Evolutionary conservation across 805 yeast species (phyloP), one percentile per base, ranked within the genome.

Genomic region (Ogataea trehalophila): DNA sequence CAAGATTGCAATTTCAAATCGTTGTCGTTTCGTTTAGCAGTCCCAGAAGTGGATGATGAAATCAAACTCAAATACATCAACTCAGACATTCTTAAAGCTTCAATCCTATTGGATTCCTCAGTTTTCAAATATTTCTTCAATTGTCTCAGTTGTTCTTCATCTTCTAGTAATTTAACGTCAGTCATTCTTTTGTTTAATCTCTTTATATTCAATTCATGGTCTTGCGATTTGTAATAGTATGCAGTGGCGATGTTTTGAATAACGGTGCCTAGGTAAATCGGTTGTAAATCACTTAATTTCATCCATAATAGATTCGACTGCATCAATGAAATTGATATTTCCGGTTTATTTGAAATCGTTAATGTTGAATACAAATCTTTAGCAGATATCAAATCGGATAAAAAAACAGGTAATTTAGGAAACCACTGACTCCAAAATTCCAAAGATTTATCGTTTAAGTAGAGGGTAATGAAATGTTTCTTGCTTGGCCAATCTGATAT

Each of bases 341-440:
- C 57, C 11, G 53, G 43, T 11, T 53, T 47, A 3, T 50, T 57
- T 13, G 80, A 72, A 1, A 85, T 75, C 46, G 88, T 66, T 37
- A 82, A 70, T 2, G 94, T 89, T 3, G 87, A 81, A 54, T 83
- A 78, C 47, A 87, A 59, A 56, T 90, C 96, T 65, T 92, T 74
- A 1, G 88, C 84, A 46, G 82, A 80, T 62, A 90, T 83, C 52
- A 85, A 76, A 57, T 89, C 96, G 48, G 85, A 87, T 35, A 82
- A 71, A 62, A 87, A 90, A 3, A 84, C 85, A 46, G 78, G 82
- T 87, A 87, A 85, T 1, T 80, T 37, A 72, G 77, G 58, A 6
- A 46, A 37, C 65, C 63, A 62, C 26, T 52, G 52, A 22, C 50
- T 51, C 26, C 63, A 41, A 39, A 58, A 57, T 14, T 54, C 53